These are phyloP conservation scores for Combretum micranthum DNA, from an alignment of 345 rosid genomes.

Conservation along the genomic window DNA sequence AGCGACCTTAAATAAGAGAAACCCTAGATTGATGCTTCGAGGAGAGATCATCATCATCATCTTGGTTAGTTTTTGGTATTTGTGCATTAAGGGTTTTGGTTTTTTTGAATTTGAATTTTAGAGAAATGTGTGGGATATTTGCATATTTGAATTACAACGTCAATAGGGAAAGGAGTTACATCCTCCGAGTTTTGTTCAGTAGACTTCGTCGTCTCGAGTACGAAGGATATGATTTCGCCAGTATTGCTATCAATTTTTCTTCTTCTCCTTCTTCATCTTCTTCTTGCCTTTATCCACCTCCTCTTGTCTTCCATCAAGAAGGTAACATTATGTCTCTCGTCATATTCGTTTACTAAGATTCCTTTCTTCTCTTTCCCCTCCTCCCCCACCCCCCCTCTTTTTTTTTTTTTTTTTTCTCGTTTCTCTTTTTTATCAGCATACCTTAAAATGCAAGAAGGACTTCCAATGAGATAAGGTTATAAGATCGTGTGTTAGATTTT, in stretches of 20 bases:
- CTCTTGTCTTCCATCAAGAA: conserved; percentile 78
- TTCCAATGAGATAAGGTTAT: too few species aligned
- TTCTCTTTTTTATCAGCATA: background rate
- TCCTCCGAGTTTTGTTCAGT: conserved; percentile 85
- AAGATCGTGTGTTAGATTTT: background rate
- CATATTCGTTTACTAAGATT: conserved; percentile 80
- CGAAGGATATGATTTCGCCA: conserved; percentile 93
- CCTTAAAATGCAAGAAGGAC: too few species aligned
- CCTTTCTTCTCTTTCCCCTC: too few species aligned
- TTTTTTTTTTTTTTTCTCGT: background rate
- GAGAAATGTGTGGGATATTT: conserved; percentile 86
- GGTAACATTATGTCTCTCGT: conserved; percentile 97
- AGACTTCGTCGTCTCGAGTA: conserved; percentile 96
- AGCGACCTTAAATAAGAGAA: too few species aligned
- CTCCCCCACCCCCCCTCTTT: too few species aligned
- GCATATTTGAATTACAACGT: conserved; percentile 83
- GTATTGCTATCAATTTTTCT: conserved; percentile 65
- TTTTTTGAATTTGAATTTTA: background rate
- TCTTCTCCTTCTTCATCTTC: conserved; percentile 16
- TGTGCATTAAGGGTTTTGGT: too few species aligned
- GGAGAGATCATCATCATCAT: too few species aligned
- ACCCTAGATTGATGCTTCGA: too few species aligned
- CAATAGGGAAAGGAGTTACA: conserved; percentile 59
- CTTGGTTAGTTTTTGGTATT: too few species aligned
- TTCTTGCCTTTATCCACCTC: conserved; percentile 13